These are phyloP conservation scores for Drechmeria coniospora DNA, from an alignment of 2,329 filamentous ascomycete genomes.

Conservation along the genomic window DNA sequence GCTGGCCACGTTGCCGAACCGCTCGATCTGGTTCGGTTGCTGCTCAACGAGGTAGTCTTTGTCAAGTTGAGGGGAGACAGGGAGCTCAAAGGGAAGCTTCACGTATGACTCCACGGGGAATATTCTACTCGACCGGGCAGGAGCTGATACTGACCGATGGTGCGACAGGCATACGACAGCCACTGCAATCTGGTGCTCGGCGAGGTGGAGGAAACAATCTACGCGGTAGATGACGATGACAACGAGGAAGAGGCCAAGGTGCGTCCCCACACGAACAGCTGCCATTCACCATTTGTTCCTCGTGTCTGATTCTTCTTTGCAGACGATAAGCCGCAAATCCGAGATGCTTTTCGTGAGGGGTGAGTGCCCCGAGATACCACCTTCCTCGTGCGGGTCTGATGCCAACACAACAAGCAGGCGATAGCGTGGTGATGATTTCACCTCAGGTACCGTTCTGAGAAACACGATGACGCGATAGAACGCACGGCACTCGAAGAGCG, in stretches of 20 bases:
- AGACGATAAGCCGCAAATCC: conserved; percentile 92
- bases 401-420: conserved; percentile 31
- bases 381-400: neutral
- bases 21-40: conserved; percentile 85
- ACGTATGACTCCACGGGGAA: conserved; percentile 41
- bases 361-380: conserved; percentile 29
- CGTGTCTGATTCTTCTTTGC: too few relatives aligned
- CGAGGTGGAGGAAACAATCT: conserved; percentile 95
- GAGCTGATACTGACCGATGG: conserved; percentile 2
- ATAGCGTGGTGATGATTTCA: conserved; percentile 59
- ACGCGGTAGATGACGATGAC: conserved; percentile 79
- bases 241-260: conserved; percentile 66
- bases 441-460: conserved; percentile 35
- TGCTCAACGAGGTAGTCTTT: conserved; percentile 90
- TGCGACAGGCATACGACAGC: conserved; percentile 80
- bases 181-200: conserved; percentile 95
- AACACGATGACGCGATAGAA: conserved; percentile 1
- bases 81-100: conserved; percentile 86
- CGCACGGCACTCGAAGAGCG: too few relatives aligned
- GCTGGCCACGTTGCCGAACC: conserved; percentile 68
- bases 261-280: too few relatives aligned
- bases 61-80: conserved; percentile 93
- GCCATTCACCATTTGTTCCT: too few relatives aligned
- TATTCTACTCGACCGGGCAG: neutral
- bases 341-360: conserved; percentile 98